Evolutionary conservation across 2,329 filamentous ascomycete species (phyloP).

Genomic region (Scedosporium dehoogii): DNA sequence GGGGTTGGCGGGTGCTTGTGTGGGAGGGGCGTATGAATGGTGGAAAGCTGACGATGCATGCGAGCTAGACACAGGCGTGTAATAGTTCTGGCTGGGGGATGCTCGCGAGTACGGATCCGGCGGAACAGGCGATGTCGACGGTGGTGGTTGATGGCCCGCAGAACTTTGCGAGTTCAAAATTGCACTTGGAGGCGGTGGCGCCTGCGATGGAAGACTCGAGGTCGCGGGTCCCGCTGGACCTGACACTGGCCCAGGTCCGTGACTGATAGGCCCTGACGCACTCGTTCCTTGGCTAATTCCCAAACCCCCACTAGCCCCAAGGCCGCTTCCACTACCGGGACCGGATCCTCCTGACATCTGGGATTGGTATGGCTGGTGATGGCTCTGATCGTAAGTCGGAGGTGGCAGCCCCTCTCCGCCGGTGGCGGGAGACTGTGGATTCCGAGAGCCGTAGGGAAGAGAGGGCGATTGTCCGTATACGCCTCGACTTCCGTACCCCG

Average conservation of each 20-base stretch:
- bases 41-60: not conserved
- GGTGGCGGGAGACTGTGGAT: constrained; percentile 19
- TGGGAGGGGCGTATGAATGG: constrained; percentile 4
- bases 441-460: constrained; percentile 25
- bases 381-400: not conserved
- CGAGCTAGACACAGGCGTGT: constrained; percentile 7
- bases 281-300: constrained; percentile 12
- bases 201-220: constrained; percentile 10
- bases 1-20: not conserved
- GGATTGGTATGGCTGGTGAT: constrained; percentile 24
- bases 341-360: constrained; percentile 30
- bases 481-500: constrained; percentile 18
- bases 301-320: constrained; percentile 11
- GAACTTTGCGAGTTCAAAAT: constrained; percentile 40
- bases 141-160: constrained; percentile 4
- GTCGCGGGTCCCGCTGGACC: not conserved
- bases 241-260: constrained; percentile 13
- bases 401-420: not conserved
- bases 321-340: constrained; percentile 18
- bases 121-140: constrained; percentile 4
- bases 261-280: constrained; percentile 12
- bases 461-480: constrained; percentile 42
- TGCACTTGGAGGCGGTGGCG: constrained; percentile 17
- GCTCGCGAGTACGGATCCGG: constrained; percentile 9
- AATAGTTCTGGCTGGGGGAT: constrained; percentile 8